Percentiles rank a stretch among this genome's conserved stretches.
phyloP scores from a whole-genome alignment of 371 early-diverging fungal genomes.

The Mortierella sp. region DNA sequence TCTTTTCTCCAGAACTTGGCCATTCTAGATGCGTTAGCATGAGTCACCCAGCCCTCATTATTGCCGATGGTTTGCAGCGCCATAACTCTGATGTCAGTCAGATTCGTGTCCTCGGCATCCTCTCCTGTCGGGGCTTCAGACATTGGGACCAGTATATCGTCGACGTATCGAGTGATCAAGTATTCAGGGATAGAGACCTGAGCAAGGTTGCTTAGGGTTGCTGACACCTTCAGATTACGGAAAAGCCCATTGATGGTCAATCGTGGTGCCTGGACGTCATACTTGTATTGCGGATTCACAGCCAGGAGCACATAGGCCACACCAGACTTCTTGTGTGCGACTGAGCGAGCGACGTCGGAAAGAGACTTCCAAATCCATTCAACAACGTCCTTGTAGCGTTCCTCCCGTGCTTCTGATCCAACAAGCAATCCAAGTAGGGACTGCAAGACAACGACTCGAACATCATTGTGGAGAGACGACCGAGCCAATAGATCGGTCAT shows the following conservation, averaged over 20 bases:
- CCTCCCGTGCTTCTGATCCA: slow-evolving; percentile 31
- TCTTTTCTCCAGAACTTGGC: slow-evolving; percentile 34
- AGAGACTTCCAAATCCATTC: slow-evolving; percentile 38
- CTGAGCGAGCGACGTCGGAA: slow-evolving; percentile 16
- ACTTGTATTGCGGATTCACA: not conserved
- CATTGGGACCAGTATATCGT: slow-evolving; percentile 33
- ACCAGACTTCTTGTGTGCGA: slow-evolving; percentile 24
- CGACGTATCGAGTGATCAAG: slow-evolving; percentile 32
- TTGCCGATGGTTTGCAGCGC: slow-evolving; percentile 20
- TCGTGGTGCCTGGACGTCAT: not conserved
- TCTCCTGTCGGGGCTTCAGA: slow-evolving; percentile 16
- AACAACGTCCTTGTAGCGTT: slow-evolving; percentile 9
- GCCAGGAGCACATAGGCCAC: slow-evolving; percentile 37
- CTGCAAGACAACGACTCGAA: slow-evolving; percentile 31
- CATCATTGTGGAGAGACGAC: slow-evolving; percentile 29
- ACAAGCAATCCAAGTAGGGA: slow-evolving; percentile 26
- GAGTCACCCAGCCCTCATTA: slow-evolving; percentile 25
- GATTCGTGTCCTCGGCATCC: slow-evolving; percentile 11
- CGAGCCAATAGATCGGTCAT: slow-evolving; percentile 30
- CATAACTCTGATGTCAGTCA: slow-evolving; percentile 21
- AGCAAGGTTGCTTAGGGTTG: slow-evolving; percentile 26
- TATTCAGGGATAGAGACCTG: slow-evolving; percentile 18
- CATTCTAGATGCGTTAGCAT: slow-evolving; percentile 17
- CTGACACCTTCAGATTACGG: not conserved
- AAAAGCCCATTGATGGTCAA: not conserved